Evolutionary conservation across 2,329 filamentous ascomycete genomes (phyloP), one percentile per base, ranked within the genome.

Genomic region (Scytalidium lignicola): DNA sequence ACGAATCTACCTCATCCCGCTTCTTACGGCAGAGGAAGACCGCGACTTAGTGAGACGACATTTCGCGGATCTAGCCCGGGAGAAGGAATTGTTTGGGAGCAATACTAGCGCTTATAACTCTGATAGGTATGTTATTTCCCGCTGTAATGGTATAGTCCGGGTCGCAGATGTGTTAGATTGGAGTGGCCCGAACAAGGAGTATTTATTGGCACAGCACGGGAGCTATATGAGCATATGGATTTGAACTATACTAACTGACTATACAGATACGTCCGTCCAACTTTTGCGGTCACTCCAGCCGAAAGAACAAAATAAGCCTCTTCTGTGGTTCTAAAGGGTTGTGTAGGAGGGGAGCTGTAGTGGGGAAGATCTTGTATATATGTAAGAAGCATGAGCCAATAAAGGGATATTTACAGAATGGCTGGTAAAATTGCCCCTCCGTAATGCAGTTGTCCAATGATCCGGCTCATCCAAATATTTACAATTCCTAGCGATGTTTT

Each of bases 21-120:
- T 96, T 55, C 82, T 99, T 56, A 92, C 97, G 69, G 93, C 93
- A 49, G 93, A 99, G 68, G 90, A 96, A 70, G 93, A 99, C 74
- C 86, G 93, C 53, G 93, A 99, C 72, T 86, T 92, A 68, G 91
- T 96, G 55, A 82, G 93, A 58, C 79, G 92, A 65, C 81, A 92
- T 70, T 80, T 86, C 58, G 93, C 93, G 51, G 89, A 95, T 70
- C 83, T 90, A 79, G 85, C 83, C 58, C 81, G 93, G 58, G 93
- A 97, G 80, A 90, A 91, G 80, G 86, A 90, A 71, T 74, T 99
- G 57, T 66, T 97, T 60, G 93, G 93, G 50, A 83, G 85, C 56
- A 87, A 92, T 70, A 82, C 80, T 47, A 88, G 86, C 74, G 79
- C 95, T 44, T 99, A 96, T 75, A 81, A 97, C 74, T 84, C 80